phyloP scores from a whole-genome alignment of 2,329 filamentous ascomycete species.

The Cytospora piceae region DNA sequence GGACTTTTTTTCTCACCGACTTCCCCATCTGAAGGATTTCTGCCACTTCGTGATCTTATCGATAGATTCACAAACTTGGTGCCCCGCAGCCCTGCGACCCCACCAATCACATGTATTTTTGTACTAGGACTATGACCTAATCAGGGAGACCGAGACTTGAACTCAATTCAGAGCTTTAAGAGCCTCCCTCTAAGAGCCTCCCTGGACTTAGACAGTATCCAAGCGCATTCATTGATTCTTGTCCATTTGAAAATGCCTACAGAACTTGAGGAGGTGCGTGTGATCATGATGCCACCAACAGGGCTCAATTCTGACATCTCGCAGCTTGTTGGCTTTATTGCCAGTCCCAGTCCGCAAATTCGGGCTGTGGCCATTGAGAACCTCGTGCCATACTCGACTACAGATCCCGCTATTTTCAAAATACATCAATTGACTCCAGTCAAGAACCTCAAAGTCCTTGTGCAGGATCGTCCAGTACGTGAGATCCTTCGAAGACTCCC shows the following conservation, averaged over 20 bases:
- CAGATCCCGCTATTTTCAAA: conserved; percentile 83
- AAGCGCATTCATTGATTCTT: conserved; percentile 17
- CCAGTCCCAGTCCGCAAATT: conserved; percentile 89
- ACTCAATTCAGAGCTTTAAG: conserved; percentile 21
- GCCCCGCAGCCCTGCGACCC: conserved; percentile 2
- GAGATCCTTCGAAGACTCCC: too few species aligned
- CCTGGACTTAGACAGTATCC: background rate
- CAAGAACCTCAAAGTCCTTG: conserved; percentile 83
- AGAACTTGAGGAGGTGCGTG: conserved; percentile 72
- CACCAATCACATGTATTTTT: conserved; percentile 25
- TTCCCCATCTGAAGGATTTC: conserved; percentile 2
- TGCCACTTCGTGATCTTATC: conserved; percentile 22
- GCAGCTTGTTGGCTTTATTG: conserved; percentile 90
- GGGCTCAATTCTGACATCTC: background rate
- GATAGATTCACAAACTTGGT: conserved; percentile 22
- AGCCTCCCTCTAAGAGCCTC: conserved; percentile 30
- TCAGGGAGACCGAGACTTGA: background rate
- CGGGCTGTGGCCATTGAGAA: conserved; percentile 85
- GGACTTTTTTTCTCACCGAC: conserved; percentile 19
- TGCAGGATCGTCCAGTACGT: conserved; percentile 79
- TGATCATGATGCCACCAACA: background rate
- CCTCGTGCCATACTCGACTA: conserved; percentile 78
- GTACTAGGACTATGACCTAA: background rate
- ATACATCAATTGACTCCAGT: conserved; percentile 75
- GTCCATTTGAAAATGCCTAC: conserved; percentile 62